Percentiles rank a stretch among this genome's conserved stretches.
phyloP scores from a whole-genome alignment of 192 early-diverging fungal species.

The Coemansia sp. region DNA sequence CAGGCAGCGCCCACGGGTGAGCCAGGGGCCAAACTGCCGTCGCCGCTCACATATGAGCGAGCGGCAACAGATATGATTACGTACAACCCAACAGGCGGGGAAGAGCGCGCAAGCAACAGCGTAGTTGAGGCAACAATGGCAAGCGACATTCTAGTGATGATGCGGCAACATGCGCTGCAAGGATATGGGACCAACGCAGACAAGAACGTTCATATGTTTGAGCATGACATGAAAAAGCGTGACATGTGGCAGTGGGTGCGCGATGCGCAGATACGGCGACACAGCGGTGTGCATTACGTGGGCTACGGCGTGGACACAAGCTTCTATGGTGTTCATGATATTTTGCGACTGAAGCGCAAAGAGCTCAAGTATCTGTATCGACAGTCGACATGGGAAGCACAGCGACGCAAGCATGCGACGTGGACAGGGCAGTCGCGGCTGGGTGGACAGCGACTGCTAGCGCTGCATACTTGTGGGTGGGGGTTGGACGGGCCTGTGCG shows the following conservation, averaged over 20 bases:
- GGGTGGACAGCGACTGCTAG: slow-evolving; percentile 48
- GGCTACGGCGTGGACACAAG: slow-evolving; percentile 54
- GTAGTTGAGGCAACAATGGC: slow-evolving; percentile 13
- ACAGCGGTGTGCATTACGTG: slow-evolving; percentile 55
- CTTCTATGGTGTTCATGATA: slow-evolving; percentile 32
- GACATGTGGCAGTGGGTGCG: slow-evolving; percentile 53
- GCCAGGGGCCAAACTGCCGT: slow-evolving; percentile 2
- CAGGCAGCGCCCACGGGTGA: background rate
- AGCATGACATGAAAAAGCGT: slow-evolving; percentile 12
- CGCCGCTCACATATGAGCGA: slow-evolving; percentile 10
- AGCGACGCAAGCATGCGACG: slow-evolving; percentile 3
- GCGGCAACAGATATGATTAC: slow-evolving; percentile 1
- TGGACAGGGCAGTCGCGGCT: slow-evolving; percentile 18
- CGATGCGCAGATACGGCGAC: slow-evolving; percentile 50
- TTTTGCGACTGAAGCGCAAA: slow-evolving; percentile 48
- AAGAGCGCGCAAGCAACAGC: slow-evolving; percentile 2
- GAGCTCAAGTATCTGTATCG: slow-evolving; percentile 54
- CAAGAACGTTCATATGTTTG: slow-evolving; percentile 34
- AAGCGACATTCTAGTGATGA: slow-evolving; percentile 76
- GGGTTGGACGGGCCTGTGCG: slow-evolving; percentile 49
- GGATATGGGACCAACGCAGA: slow-evolving; percentile 81
- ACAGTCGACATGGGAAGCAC: slow-evolving; percentile 37
- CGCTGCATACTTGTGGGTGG: slow-evolving; percentile 59
- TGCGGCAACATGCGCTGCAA: slow-evolving; percentile 69
- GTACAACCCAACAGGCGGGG: slow-evolving; percentile 19